Evolutionary conservation across 2,329 filamentous ascomycete genomes (phyloP).

Genomic region (Epichloe amarillans): DNA sequence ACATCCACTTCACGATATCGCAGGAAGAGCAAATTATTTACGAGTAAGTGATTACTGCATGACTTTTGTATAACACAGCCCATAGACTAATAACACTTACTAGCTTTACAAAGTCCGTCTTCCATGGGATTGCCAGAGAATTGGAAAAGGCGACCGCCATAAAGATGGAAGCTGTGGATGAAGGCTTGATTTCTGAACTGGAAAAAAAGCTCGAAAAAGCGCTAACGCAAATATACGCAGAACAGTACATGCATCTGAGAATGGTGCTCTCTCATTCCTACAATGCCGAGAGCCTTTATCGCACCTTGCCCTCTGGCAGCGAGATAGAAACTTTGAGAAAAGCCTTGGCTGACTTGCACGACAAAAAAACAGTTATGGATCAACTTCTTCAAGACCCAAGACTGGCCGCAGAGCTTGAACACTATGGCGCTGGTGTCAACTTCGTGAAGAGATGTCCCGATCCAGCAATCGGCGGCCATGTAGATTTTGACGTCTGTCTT

Average conservation of each 20-base stretch:
- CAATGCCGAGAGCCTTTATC: constrained; percentile 16
- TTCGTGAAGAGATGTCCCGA: neutral
- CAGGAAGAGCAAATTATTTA: constrained; percentile 11
- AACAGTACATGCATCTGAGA: neutral
- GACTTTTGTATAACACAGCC: neutral
- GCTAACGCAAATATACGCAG: neutral
- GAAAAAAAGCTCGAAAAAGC: neutral
- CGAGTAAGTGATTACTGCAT: neutral
- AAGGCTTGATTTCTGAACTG: neutral
- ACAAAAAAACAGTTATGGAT: constrained; percentile 2
- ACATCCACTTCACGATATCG: constrained; percentile 14
- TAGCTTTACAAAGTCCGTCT: neutral
- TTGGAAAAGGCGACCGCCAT: neutral
- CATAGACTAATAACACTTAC: neutral
- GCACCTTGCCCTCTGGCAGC: neutral
- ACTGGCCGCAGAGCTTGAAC: neutral
- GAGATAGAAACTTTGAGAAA: constrained; percentile 1
- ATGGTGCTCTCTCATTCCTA: constrained; percentile 15
- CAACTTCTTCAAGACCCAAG: constrained; percentile 4
- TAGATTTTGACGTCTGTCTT: constrained; percentile 10
- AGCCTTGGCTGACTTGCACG: neutral
- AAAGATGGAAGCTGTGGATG: neutral
- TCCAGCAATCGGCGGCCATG: constrained; percentile 8
- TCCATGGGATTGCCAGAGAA: neutral
- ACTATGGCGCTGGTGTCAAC: constrained; percentile 8